phyloP scores from a whole-genome alignment of 2,329 filamentous ascomycete species.

The Aspergillus tamarii region DNA sequence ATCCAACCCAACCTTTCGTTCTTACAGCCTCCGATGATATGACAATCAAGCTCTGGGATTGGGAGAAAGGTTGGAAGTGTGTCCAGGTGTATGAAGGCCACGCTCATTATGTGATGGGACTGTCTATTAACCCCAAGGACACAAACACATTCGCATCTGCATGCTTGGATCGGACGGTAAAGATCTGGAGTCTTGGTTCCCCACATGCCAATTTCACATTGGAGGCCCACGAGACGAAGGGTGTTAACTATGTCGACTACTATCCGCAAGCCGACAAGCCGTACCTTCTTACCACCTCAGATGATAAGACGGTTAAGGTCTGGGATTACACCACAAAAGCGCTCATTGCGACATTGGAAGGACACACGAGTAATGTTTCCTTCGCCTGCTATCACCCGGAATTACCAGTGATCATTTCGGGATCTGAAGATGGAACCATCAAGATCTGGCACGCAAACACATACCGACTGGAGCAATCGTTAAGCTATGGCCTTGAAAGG shows the following conservation, averaged over 20 bases:
- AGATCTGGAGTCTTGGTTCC: constrained; percentile 96
- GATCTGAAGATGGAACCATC: constrained; percentile 94
- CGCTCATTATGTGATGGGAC: constrained; percentile 93
- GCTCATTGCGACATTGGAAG: constrained; percentile 92
- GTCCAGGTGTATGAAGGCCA: constrained; percentile 97
- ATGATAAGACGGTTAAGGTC: constrained; percentile 95
- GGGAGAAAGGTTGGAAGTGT: constrained; percentile 98
- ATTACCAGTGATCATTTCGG: constrained; percentile 94
- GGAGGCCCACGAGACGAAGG: constrained; percentile 95
- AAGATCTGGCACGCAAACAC: constrained; percentile 99
- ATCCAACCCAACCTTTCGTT: constrained; percentile 93
- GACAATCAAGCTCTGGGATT: constrained; percentile 99
- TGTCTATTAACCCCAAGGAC: constrained; percentile 97
- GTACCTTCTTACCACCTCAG: constrained; percentile 93
- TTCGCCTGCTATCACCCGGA: constrained; percentile 98
- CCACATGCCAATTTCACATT: constrained; percentile 95
- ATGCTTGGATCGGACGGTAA: constrained; percentile 93
- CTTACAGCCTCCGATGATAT: constrained; percentile 97
- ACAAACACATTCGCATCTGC: constrained; percentile 92
- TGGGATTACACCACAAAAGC: constrained; percentile 99
- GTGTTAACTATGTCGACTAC: constrained; percentile 96
- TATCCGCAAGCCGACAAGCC: constrained; percentile 70
- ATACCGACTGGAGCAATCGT: constrained; percentile 90
- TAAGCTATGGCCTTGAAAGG: constrained; percentile 93
- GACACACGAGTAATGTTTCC: constrained; percentile 96